Base-by-base conservation (phyloP, 805 yeast genomes). In the Candida qinlingensis region DNA sequence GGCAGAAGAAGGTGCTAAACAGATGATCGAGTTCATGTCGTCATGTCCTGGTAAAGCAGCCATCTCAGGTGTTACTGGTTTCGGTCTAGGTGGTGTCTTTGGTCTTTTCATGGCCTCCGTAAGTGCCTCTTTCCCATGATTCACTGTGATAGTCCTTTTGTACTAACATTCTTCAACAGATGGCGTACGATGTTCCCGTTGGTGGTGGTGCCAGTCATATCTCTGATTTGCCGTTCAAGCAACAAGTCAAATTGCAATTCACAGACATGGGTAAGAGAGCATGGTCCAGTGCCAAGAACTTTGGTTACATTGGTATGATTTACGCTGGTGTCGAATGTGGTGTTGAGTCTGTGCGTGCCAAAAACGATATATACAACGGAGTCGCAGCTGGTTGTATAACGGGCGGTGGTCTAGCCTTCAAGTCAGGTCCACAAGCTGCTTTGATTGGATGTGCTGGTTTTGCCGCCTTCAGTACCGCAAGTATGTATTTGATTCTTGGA, bases 41-140 rank as follows among this genome's bases (percentile, higher is more conserved):
- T 87, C 96, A 6, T 92, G 99, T 70, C 97, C 97, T 0, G 98
- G 97, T 19, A 92, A 94, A 64, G 80, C 96, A 0, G 83, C 76
- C 27, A 82, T 91, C 74, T 85, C 96, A 30, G 98, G 97, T 52
- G 97, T 84, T 25, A 83, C 96, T 11, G 98, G 98, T 26, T 92
- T 88, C 68, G 91, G 84, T 37, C 79, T 92, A 36, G 98, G 52
- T 69, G 98, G 97, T 52, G 86, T 91, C 50, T 90, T 92, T 66
- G 97, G 98, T 53, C 70, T 94, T 43, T 90, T 92, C 72, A 94
- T 92, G 97, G 92, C 94, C 4, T 70, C 75, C 42, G 69, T 71
- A 46, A 47, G 53, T 55, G 47, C 25, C 33, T 5, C 27, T 3
- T 27, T 6, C 19, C 19, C 19, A 19, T 19, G 19, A 19, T 19